Base-by-base conservation (phyloP, 202 grass and related monocot species). In the Eragrostis tef region DNA sequence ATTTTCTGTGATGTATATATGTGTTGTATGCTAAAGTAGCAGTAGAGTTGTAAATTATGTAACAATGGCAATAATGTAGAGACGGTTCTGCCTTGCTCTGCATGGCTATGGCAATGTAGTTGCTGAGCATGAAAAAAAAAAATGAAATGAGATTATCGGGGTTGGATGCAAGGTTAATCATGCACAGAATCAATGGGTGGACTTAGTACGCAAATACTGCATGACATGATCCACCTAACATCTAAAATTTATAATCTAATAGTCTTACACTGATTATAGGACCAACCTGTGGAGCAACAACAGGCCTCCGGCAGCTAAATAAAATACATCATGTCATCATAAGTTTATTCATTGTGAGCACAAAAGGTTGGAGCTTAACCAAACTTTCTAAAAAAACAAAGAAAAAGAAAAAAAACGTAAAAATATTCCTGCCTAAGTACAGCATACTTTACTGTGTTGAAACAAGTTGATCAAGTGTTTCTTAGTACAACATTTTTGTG, bases 1-100 rank as follows among this genome's bases (percentile, higher is more conserved):
- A 97, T 87, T 97, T 97, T 57, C 83, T 97, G 26, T 97, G 86
- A 97, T 26, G 52, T 53, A 42, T 58, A 26, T 41, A 10, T 82
- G 34, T 63, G 68, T 17, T 78, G 39, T 59, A 80, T 44, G 41
- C 76, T 17, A 43, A 43, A 29, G 39, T 81, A 79, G 52, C 79
- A 50, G 25, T 47, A 41, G 46, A 61, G 46, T 22, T 94, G 86
- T 93, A 83, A 83, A 93, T 83, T 88, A 83, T 86, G 75, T 61
- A 80, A 46, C 29, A 80, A 46, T 42, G 5, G 29, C 10, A 77
- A 78, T 85, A 76, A 59, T 86, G 79, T 74, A 52, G 58, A 52
- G 52, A 73, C 31, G 10, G 17, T 58, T 57, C 19, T 20, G 39
- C 48, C 44, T 61, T 62, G 58, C 49, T 34, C 67, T 50, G 12